Conservation (phyloP, 371 early-diverging fungal genomes). For the Syncephalastrum sp. region DNA sequence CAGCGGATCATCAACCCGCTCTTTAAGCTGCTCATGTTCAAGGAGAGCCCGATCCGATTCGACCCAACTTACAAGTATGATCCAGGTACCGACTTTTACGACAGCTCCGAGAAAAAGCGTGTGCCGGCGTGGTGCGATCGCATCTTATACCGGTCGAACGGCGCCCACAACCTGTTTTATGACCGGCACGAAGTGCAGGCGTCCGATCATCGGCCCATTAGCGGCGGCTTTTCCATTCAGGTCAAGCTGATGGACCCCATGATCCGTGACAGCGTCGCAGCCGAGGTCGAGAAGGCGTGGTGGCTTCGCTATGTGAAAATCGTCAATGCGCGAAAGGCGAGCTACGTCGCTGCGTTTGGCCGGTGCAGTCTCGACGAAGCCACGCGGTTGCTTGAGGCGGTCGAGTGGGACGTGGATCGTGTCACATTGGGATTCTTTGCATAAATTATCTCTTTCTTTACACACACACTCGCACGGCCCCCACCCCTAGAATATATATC, state of each 20-base stretch:
- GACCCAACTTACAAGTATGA: slow-evolving; percentile 90
- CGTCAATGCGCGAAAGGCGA: slow-evolving; percentile 17
- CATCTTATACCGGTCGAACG: slow-evolving; percentile 51
- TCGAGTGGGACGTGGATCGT: slow-evolving; percentile 26
- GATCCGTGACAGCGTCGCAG: background rate
- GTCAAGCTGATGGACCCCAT: slow-evolving; percentile 55
- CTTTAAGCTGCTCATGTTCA: slow-evolving; percentile 61
- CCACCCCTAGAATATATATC: too few species aligned
- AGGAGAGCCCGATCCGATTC: slow-evolving; percentile 66
- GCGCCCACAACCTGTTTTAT: slow-evolving; percentile 40
- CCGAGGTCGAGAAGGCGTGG: slow-evolving; percentile 6
- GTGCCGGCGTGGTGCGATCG: slow-evolving; percentile 89
- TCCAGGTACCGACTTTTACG: slow-evolving; percentile 65
- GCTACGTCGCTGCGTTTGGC: slow-evolving; percentile 30
- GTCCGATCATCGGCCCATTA: slow-evolving; percentile 85
- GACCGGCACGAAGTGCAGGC: slow-evolving; percentile 59
- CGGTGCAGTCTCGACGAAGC: slow-evolving; percentile 27
- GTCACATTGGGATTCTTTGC: too few species aligned
- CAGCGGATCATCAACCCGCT: slow-evolving; percentile 53
- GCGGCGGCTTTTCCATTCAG: slow-evolving; percentile 55
- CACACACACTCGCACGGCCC: too few species aligned
- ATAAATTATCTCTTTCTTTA: too few species aligned
- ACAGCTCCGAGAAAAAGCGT: slow-evolving; percentile 78
- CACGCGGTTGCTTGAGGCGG: slow-evolving; percentile 12
- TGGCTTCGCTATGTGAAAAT: background rate